phyloP scores from a whole-genome alignment of 1,284 basidiomycete species.

The Mycena citricolor region DNA sequence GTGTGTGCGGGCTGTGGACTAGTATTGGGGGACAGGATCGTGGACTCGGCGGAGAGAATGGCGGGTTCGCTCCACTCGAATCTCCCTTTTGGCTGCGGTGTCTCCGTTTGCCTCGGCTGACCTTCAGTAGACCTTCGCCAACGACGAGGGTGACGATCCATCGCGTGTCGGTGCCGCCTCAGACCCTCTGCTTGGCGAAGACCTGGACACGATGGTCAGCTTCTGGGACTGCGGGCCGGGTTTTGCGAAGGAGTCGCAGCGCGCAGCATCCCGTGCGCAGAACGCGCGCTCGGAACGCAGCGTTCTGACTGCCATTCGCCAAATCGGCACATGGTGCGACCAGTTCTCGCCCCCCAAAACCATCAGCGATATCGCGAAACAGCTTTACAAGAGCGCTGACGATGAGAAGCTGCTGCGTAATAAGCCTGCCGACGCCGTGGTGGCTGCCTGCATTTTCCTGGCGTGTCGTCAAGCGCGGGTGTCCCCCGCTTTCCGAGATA shows the following conservation, averaged over 20 bases:
- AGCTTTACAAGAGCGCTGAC: slow-evolving; percentile 94
- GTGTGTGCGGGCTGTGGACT: slow-evolving; percentile 97
- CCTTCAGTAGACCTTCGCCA: slow-evolving; percentile 99
- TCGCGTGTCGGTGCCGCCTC: slow-evolving; percentile 98
- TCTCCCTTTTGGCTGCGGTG: slow-evolving; percentile 23
- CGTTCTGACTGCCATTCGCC: slow-evolving; percentile 84
- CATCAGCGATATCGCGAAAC: slow-evolving; percentile 94
- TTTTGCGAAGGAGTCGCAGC: slow-evolving; percentile 88
- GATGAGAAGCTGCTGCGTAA: slow-evolving; percentile 92
- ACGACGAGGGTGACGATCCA: slow-evolving; percentile 98
- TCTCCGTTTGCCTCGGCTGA: too few species aligned
- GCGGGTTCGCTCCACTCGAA: slow-evolving; percentile 64
- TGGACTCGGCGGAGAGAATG: slow-evolving; percentile 99
- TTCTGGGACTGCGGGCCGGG: slow-evolving; percentile 94
- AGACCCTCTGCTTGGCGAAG: slow-evolving; percentile 92
- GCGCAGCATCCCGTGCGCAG: slow-evolving; percentile 81
- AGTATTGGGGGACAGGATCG: slow-evolving; percentile 93
- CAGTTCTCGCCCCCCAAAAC: slow-evolving; percentile 94
- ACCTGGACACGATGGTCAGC: slow-evolving; percentile 92
- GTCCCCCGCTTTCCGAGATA: slow-evolving; percentile 93
- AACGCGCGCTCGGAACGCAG: slow-evolving; percentile 81
- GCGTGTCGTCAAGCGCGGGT: slow-evolving; percentile 95
- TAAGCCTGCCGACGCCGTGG: slow-evolving; percentile 89
- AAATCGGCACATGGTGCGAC: slow-evolving; percentile 92
- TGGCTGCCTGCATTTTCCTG: slow-evolving; percentile 98